Conservation (phyloP, 2,329 filamentous ascomycete genomes). For the Colletotrichum filicis region DNA sequence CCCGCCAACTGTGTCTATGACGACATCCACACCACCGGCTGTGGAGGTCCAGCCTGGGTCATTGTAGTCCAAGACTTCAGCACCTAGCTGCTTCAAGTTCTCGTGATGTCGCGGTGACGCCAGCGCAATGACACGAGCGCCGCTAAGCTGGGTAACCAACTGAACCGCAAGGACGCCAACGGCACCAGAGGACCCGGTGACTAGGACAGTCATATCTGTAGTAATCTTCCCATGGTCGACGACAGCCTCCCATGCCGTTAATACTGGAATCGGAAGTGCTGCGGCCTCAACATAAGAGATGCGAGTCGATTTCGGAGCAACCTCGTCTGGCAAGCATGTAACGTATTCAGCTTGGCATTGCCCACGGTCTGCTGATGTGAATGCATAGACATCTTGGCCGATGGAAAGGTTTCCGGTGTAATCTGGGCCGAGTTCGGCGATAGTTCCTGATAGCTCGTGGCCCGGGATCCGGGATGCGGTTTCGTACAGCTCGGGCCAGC, state of each 20-base stretch:
- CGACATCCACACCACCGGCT: conserved; percentile 40
- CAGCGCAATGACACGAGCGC: conserved; percentile 42
- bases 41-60: conserved; percentile 37
- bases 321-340: conserved; percentile 34
- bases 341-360: conserved; percentile 44
- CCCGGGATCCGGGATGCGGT: conserved; percentile 44
- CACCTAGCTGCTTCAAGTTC: conserved; percentile 38
- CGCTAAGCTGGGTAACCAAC: conserved; percentile 37
- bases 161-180: conserved; percentile 45
- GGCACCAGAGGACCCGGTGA: conserved; percentile 45
- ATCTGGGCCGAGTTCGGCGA: conserved; percentile 40
- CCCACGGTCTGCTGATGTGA: conserved; percentile 39
- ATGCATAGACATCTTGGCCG: conserved; percentile 42
- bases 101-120: conserved; percentile 39
- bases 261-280: conserved; percentile 44
- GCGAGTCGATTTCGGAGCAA: conserved; percentile 38
- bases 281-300: conserved; percentile 41
- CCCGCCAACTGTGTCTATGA: conserved; percentile 46
- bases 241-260: conserved; percentile 41
- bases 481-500: conserved; percentile 47
- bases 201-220: conserved; percentile 37
- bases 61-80: conserved; percentile 42
- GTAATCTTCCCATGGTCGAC: not conserved
- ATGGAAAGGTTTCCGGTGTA: conserved; percentile 37
- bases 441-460: conserved; percentile 47